A percentile compares a stretch with the other conserved stretches of the same genome.
phyloP scores from a whole-genome alignment of 2,329 filamentous ascomycete genomes.

The Corinectria fuckeliana region DNA sequence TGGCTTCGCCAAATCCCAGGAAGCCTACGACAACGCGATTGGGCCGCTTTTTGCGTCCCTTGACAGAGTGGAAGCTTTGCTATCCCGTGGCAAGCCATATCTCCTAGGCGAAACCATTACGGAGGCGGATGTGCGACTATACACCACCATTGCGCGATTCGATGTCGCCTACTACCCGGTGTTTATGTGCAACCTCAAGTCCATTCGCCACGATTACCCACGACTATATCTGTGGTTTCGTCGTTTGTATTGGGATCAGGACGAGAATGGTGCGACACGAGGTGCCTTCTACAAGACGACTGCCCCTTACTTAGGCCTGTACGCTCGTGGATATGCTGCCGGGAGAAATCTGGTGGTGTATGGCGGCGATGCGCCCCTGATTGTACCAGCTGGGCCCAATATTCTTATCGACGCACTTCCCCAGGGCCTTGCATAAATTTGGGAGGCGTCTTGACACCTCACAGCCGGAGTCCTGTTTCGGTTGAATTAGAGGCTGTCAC shows the following conservation, averaged over 20 bases:
- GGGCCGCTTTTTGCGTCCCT: conserved; percentile 67
- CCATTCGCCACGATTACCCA: conserved; percentile 70
- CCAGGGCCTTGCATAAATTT: background rate
- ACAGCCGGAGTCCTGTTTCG: too few relatives aligned
- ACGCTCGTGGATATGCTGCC: background rate
- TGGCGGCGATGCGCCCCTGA: background rate
- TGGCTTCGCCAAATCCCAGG: conserved; percentile 71
- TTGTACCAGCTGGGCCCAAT: conserved; percentile 3
- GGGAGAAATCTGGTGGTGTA: conserved; percentile 1
- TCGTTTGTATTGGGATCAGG: conserved; percentile 71
- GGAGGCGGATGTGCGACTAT: conserved; percentile 73
- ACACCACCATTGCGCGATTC: conserved; percentile 70
- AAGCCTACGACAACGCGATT: conserved; percentile 69
- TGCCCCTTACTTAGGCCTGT: background rate
- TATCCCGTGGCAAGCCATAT: conserved; percentile 58
- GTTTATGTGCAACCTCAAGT: conserved; percentile 69
- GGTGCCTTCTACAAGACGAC: conserved; percentile 12
- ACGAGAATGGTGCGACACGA: conserved; percentile 19
- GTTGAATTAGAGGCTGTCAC: too few relatives aligned
- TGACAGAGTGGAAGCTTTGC: conserved; percentile 66
- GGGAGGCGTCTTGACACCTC: too few relatives aligned
- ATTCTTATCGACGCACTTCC: conserved; percentile 7
- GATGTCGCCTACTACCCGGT: conserved; percentile 72
- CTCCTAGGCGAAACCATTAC: conserved; percentile 70
- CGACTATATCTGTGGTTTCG: conserved; percentile 72